Base-by-base conservation (phyloP, 345 rosid genomes). In the Populus tremula region DNA sequence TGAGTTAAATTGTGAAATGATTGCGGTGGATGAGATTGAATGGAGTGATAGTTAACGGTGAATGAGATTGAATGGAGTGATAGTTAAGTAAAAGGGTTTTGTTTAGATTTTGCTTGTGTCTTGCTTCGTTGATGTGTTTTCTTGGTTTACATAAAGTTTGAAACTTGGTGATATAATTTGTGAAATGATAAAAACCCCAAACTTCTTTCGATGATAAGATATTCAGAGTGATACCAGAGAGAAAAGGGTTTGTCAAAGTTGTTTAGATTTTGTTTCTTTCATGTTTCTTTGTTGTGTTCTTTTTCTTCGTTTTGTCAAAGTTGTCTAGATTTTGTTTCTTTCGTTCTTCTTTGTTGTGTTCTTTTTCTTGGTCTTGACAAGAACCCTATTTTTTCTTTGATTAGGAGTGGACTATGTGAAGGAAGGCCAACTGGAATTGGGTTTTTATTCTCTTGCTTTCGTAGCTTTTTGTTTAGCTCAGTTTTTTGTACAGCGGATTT, bases 361-460 rank as follows among this genome's bases (percentile, higher is more conserved):
- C 5, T 59, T 31, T 11, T 49, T 63, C 14, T 33, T 17, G 39
- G 23, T 78, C 36, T 13, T 45, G 8, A n/a, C 33, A 8, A 6
- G 53, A 64, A 5, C 18, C 68, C 77, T 9, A 38, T 61, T 59
- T 79, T 33, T 65, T 53, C 12, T 65, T 78, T 50, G 20, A 41
- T n/a, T 73, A 38, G 33, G 47, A 23, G 39, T 8, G 38, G 53
- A 71, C 36, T 66, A 20, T 20, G 17, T 38, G 35, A n/a, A 65
- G 43, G 23, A 33, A 16, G 63, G 74, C 13, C 39, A 69, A 53
- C 64, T n/a, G 27, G 69, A 56, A 38, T 36, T 77, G 56, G 74
- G 25, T 69, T 69, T 17, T 21, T 14, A 31, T 16, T 6, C 14
- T 29, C 20, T 3, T 36, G 25, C 49, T 16, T 59, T 59, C 27